A percentile compares a stretch with the other conserved stretches of the same genome.
Conservation (phyloP, 768 basidiomycete genomes). For the Tricholomella constricta region DNA sequence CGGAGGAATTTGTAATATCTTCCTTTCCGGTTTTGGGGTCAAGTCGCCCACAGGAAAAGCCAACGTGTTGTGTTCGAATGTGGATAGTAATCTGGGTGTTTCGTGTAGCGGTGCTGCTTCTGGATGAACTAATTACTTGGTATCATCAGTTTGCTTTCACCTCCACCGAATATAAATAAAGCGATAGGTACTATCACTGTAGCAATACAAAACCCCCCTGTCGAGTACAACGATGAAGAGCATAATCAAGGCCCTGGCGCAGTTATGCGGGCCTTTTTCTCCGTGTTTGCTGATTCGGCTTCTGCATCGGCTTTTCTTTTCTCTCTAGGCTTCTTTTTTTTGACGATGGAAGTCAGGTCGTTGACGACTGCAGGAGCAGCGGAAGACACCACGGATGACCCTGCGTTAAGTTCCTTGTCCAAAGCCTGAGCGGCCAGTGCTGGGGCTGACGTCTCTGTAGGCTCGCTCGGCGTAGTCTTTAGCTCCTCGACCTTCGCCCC, state of each 20-base stretch:
- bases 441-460: conserved; percentile 56
- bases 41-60: conserved; percentile 27
- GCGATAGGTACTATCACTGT: neutral
- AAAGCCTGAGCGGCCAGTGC: conserved; percentile 71
- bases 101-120: conserved; percentile 28
- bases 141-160: too few species aligned
- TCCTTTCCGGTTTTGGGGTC: conserved; percentile 24
- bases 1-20: conserved; percentile 26
- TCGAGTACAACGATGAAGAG: conserved; percentile 5
- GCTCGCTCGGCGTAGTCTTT: conserved; percentile 74
- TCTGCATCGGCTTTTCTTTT: conserved; percentile 78
- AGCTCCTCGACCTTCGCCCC: conserved; percentile 82
- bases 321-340: conserved; percentile 63
- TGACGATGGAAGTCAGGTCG: conserved; percentile 86
- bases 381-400: conserved; percentile 34
- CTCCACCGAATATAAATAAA: neutral
- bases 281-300: conserved; percentile 44
- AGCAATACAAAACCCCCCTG: neutral
- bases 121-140: conserved; percentile 15
- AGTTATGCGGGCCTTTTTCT: conserved; percentile 70
- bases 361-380: conserved; percentile 55
- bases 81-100: conserved; percentile 26
- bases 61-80: conserved; percentile 26
- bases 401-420: conserved; percentile 66
- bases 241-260: conserved; percentile 24